Percentiles rank a stretch among this genome's conserved stretches.
phyloP scores from a whole-genome alignment of 352 stramenopile species.

The Pythium periplocum region DNA sequence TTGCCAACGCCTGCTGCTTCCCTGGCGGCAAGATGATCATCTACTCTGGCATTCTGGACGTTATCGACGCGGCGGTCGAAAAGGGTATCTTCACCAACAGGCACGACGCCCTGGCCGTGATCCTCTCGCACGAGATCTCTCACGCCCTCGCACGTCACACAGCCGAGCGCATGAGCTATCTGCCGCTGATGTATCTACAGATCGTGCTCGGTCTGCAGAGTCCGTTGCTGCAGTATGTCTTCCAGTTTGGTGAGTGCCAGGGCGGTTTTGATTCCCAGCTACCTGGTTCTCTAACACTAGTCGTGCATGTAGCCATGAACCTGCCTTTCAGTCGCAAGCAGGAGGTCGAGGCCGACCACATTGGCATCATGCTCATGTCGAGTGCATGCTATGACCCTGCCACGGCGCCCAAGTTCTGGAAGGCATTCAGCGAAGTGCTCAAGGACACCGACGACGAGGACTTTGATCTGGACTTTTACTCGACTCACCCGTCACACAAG shows the following conservation, averaged over 20 bases:
- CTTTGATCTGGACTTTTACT: conserved; percentile 44
- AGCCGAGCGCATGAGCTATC: conserved; percentile 54
- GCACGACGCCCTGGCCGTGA: conserved; percentile 61
- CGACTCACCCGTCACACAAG: conserved; percentile 58
- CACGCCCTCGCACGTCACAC: conserved; percentile 61
- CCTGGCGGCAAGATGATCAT: conserved; percentile 67
- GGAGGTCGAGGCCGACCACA: conserved; percentile 65
- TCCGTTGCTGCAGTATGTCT: conserved; percentile 57
- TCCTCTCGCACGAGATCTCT: conserved; percentile 60
- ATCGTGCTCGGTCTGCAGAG: conserved; percentile 44
- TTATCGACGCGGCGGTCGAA: conserved; percentile 57
- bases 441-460: conserved; percentile 20
- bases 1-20: conserved; percentile 55
- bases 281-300: no score
- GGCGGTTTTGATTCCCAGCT: no score
- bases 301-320: conserved; percentile 30
- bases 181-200: conserved; percentile 45
- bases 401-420: conserved; percentile 43
- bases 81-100: conserved; percentile 48
- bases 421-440: conserved; percentile 31
- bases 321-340: conserved; percentile 59
- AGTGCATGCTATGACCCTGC: conserved; percentile 65
- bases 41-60: conserved; percentile 57
- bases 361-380: conserved; percentile 73
- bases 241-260: conserved; percentile 36